These are phyloP conservation scores for Colletotrichum sp. DNA, from an alignment of 2,329 filamentous ascomycete species.

Conservation along the genomic window DNA sequence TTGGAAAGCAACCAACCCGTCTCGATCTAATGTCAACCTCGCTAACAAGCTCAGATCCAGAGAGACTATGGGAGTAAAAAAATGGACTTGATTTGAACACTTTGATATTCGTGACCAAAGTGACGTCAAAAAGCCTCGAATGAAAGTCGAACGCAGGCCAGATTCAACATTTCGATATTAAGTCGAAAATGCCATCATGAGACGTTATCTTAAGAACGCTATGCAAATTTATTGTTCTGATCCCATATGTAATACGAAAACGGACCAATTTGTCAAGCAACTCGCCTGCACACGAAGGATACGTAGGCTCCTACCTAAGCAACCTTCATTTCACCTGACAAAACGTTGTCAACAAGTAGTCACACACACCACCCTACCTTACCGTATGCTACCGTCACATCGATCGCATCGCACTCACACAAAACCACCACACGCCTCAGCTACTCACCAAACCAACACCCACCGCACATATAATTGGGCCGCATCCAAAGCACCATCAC, in stretches of 20 bases:
- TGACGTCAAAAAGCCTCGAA: not conserved
- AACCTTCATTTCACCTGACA: not conserved
- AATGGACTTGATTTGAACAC: not conserved
- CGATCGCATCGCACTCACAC: not conserved
- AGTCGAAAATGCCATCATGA: not conserved
- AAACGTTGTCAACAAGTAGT: not conserved
- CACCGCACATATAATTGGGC: not conserved
- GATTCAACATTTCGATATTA: not conserved
- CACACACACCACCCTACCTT: not conserved
- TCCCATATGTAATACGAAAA: not conserved
- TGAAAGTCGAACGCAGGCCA: not conserved
- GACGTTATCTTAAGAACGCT: not conserved
- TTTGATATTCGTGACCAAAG: not conserved
- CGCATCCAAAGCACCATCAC: not conserved
- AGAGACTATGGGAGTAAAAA: not conserved
- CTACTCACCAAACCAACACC: not conserved
- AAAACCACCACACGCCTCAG: not conserved
- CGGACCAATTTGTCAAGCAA: not conserved
- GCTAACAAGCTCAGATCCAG: not conserved
- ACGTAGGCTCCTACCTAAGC: not conserved
- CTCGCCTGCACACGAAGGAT: not conserved
- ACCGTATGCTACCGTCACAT: not conserved
- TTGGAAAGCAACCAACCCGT: not conserved
- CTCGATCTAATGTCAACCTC: not conserved
- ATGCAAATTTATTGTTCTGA: not conserved